Evolutionary conservation across 352 stramenopile genomes (phyloP), one percentile per base, ranked within the genome.

Genomic region (Globisporangium takayamanum): DNA sequence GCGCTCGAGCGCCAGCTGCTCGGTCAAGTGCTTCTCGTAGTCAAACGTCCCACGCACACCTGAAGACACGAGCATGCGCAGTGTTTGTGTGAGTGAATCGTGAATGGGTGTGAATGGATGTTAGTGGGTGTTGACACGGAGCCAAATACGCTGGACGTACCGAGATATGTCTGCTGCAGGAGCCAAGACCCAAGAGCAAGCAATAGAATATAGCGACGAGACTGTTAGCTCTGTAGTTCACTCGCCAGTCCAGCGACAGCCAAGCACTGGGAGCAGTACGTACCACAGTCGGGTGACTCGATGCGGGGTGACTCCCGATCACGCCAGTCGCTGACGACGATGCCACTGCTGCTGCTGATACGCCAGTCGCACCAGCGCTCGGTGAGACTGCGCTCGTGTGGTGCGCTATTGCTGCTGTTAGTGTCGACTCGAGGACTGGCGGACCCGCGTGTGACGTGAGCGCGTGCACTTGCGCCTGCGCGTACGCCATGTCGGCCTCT

Each of bases 11-110:
- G 77, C 70, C 3, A 92, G 74, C 45, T 88, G 78, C 60, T 90
- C 82, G 18, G 70, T 68, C 58, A 88, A 63, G 65, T 90, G 78
- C 60, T 84, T 87, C 58, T 89, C 82, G 63, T 90, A 87, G 67
- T 89, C 80, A 36, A 87, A 87, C n/a, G 75, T 64, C 10, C 59
- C 62, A 20, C 76, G 72, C 26, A 50, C 42, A 62, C 64, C 62
- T 67, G 60, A 57, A 53, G 64, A 57, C 39, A 74, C 50, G 53
- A 68, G 57, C 20, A 59, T n/a, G 7, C 2, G 14, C 25, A 45
- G 18, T 10, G 1, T n/a, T 14, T 6, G 6, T 10, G 12, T n/a
- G 14, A 11, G 36, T n/a, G 10, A 30, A 14, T 37, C 15, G 20
- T n/a, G 16, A 41, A 25, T 26, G 33, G 10, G n/a, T 14, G 18